These are phyloP conservation scores for Kwoniella europaea DNA, from an alignment of 768 basidiomycete species.

Conservation along the genomic window DNA sequence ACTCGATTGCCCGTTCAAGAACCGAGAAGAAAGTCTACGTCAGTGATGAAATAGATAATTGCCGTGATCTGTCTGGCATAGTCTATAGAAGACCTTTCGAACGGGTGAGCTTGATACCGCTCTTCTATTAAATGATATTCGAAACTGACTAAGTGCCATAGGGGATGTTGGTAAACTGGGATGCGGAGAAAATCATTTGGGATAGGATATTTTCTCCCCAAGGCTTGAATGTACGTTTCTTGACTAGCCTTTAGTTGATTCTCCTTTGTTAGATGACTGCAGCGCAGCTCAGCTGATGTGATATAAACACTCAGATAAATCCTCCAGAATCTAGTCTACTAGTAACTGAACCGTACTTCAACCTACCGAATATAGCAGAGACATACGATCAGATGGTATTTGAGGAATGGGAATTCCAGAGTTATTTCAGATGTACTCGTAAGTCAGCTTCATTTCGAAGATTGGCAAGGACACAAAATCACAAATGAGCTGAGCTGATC, in stretches of 20 bases:
- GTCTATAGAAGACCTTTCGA: constrained; percentile 86
- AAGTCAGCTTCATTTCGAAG: constrained; percentile 53
- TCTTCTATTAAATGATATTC: too few relatives aligned
- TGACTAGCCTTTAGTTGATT: not conserved
- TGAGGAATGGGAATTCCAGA: constrained; percentile 91
- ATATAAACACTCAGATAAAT: constrained; percentile 65
- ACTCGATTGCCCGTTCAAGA: constrained; percentile 83
- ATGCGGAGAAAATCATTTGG: constrained; percentile 92
- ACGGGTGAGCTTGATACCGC: constrained; percentile 65
- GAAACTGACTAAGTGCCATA: constrained; percentile 51
- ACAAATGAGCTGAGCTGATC: not conserved
- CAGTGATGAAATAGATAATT: constrained; percentile 78
- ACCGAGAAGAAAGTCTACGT: constrained; percentile 80
- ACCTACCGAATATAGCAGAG: constrained; percentile 87
- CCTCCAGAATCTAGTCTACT: constrained; percentile 74
- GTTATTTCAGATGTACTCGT: constrained; percentile 83
- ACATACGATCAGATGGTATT: constrained; percentile 94
- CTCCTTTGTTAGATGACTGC: not conserved
- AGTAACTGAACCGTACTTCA: constrained; percentile 93
- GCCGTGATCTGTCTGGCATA: constrained; percentile 78
- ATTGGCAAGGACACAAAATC: too few relatives aligned
- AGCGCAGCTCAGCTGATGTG: not conserved
- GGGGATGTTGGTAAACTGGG: constrained; percentile 95
- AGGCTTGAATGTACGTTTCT: constrained; percentile 65
- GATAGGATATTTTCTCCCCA: constrained; percentile 81